phyloP scores from a whole-genome alignment of 257 asterid species.

The Anisodus tanguticus region DNA sequence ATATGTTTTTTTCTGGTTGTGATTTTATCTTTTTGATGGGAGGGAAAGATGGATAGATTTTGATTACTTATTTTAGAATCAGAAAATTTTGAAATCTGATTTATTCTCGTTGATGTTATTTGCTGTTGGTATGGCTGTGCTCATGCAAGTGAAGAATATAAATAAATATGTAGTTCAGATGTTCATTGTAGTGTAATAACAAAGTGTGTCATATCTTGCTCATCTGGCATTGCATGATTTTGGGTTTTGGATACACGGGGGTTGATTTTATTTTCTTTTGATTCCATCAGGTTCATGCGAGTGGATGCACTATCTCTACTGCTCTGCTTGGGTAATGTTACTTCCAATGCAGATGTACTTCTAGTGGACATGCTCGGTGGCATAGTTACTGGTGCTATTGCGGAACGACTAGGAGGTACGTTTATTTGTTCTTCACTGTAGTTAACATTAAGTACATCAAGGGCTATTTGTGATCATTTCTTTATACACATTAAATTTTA shows the following conservation, averaged over 20 bases:
- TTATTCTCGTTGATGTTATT: not conserved
- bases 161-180: not conserved
- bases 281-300: conserved; percentile 70
- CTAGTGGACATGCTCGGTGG: conserved; percentile 91
- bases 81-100: conserved; percentile 18
- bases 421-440: conserved; percentile 21
- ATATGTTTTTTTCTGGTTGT: not conserved
- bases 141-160: not conserved
- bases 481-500: conserved; percentile 10
- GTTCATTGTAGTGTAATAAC: conserved; percentile 13
- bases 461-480: not conserved
- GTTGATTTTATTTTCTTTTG: conserved; percentile 27
- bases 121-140: not conserved
- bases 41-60: not conserved
- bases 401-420: conserved; percentile 96
- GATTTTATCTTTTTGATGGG: not conserved
- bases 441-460: not conserved
- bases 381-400: conserved; percentile 78
- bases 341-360: conserved; percentile 79
- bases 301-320: conserved; percentile 87
- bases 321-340: conserved; percentile 83
- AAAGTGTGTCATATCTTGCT: not conserved
- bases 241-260: not conserved
- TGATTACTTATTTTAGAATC: not conserved
- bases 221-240: not conserved